A percentile compares a stretch with the other conserved stretches of the same genome.
These are phyloP conservation scores for Coemansia sp. DNA, from an alignment of 371 early-diverging fungal species.

Conservation along the genomic window DNA sequence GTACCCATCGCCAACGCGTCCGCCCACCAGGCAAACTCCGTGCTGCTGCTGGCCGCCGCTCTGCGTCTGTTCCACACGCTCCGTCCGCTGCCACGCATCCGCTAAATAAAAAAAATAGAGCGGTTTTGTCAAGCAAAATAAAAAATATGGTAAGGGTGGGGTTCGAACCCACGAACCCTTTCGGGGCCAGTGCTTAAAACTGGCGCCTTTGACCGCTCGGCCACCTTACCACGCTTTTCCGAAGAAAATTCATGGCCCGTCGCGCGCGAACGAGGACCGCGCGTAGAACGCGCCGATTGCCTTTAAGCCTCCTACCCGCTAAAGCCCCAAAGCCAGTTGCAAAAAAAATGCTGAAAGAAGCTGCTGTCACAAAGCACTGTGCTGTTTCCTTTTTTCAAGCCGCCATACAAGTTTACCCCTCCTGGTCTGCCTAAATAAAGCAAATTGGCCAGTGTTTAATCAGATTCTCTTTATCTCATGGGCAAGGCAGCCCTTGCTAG, in stretches of 20 bases:
- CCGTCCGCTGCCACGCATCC: slow-evolving; percentile 58
- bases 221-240: slow-evolving; percentile 8
- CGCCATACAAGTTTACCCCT: not conserved
- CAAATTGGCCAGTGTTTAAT: not conserved
- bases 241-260: not conserved
- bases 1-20: slow-evolving; percentile 93
- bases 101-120: not conserved
- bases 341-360: too few species aligned
- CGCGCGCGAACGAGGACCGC: too few species aligned
- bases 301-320: not conserved
- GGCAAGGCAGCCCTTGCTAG: too few species aligned
- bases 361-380: too few species aligned
- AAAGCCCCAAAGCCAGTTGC: too few species aligned
- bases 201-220: slow-evolving; percentile 32
- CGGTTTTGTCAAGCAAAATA: not conserved
- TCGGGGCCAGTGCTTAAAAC: slow-evolving; percentile 35
- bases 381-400: too few species aligned
- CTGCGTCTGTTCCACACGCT: slow-evolving; percentile 81
- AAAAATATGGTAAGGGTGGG: slow-evolving; percentile 29
- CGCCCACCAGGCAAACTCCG: slow-evolving; percentile 93
- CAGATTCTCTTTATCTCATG: not conserved
- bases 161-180: slow-evolving; percentile 46
- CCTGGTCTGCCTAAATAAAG: too few species aligned
- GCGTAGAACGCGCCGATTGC: not conserved
- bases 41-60: slow-evolving; percentile 80